Evolutionary conservation across 2,329 filamentous ascomycete genomes (phyloP), one percentile per base, ranked within the genome.

Genomic region (Colletotrichum sp.): DNA sequence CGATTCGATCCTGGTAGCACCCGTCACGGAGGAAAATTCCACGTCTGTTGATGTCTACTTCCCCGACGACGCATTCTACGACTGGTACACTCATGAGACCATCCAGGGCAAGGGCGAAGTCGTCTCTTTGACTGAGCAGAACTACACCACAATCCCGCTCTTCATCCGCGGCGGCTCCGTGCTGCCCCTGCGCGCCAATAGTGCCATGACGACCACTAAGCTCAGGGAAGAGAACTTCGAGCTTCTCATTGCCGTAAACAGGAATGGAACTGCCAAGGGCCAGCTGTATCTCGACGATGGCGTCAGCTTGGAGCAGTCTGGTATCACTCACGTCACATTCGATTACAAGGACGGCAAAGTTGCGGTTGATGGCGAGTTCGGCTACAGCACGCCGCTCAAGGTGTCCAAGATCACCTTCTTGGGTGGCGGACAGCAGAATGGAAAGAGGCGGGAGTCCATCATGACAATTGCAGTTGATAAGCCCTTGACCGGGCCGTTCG

Each of bases 201-300:
- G 87, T 15, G 89, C 90, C 36, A 92, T 92, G 85, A 95, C 93
- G 1, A 95, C 93, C 1, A 89, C 88, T 0, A 90, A 89, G 59
- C 85, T 95, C 49, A 88, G 93, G 57, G 88, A 90, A 78, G 87
- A 94, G 79, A 88, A 92, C 78, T 96, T 96, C 85, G 89, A 93
- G 81, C 85, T 98, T 67, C 80, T 96, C 44, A 89, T 98, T 60
- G 93, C 95, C 0, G 89, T 94, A 0, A 91, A 89, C 8, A 80
- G 82, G 1, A 86, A 93, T 68, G 94, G 93, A 5, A 90, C 85
- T 8, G 95, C 95, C 0, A 83, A 81, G 2, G 95, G 95, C 0
- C 87, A 88, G 68, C 86, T 97, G 72, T 97, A 96, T 82, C 85
- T 97, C 7, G 95, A 97, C 79, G 95, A 98, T 76, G 95, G 95